Conservation (phyloP, 768 basidiomycete species). For the Lyophyllum atratum region DNA sequence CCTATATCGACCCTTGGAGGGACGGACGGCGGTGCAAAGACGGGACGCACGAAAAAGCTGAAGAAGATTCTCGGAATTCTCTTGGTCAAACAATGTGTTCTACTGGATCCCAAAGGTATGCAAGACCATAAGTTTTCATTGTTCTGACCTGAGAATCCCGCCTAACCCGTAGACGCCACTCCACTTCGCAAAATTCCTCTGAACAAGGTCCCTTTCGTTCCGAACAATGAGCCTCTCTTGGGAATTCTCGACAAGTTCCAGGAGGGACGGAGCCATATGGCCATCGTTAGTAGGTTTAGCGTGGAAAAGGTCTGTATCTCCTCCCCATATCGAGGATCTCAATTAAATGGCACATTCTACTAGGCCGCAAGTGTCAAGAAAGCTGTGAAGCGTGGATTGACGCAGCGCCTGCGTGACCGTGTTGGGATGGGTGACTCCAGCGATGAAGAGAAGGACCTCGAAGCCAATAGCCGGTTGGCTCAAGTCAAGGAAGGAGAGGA, state of each 20-base stretch:
- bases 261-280: constrained; percentile 90
- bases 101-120: constrained; percentile 82
- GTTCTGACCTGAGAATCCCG: neutral
- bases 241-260: constrained; percentile 88
- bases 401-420: constrained; percentile 72
- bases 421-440: constrained; percentile 73
- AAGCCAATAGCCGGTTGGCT: constrained; percentile 30
- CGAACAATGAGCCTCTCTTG: constrained; percentile 82
- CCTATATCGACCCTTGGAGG: constrained; percentile 37
- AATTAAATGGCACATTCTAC: neutral
- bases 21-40: constrained; percentile 11
- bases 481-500: constrained; percentile 29
- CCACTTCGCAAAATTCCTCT: constrained; percentile 83
- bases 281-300: constrained; percentile 81
- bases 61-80: constrained; percentile 88
- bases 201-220: constrained; percentile 85
- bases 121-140: neutral
- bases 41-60: constrained; percentile 47
- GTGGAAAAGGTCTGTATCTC: constrained; percentile 50
- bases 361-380: constrained; percentile 80
- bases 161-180: constrained; percentile 57
- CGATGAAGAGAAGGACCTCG: constrained; percentile 28
- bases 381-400: constrained; percentile 77
- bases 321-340: neutral
- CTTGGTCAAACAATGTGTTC: constrained; percentile 86